A percentile compares a stretch with the other conserved stretches of the same genome.
Conservation (phyloP, 139 green algal genomes). For the Chlamydomonas sphaeroides region DNA sequence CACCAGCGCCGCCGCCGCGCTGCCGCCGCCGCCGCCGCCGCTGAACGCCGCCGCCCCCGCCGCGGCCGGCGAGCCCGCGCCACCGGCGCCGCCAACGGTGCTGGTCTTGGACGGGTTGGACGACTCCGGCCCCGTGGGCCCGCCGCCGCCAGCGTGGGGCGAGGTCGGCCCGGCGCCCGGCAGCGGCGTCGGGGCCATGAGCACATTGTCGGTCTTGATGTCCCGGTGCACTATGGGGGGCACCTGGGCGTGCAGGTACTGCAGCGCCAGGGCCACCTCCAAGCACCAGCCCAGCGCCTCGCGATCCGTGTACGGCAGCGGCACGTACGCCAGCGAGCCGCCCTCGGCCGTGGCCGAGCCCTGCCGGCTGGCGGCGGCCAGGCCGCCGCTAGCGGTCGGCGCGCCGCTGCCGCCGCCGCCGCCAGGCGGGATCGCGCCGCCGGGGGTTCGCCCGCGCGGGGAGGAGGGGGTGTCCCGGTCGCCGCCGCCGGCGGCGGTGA, state of each 20-base stretch:
- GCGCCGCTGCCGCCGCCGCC: background rate
- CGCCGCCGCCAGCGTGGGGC: background rate
- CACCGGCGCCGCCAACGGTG: too few species aligned
- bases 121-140: too few species aligned
- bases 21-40: background rate
- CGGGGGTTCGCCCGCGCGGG: too few species aligned
- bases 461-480: background rate
- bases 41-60: background rate
- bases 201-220: slow-evolving; percentile 40
- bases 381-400: background rate
- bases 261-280: slow-evolving; percentile 35
- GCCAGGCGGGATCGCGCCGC: too few species aligned
- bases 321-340: background rate
- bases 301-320: slow-evolving; percentile 27
- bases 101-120: too few species aligned
- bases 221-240: slow-evolving; percentile 31
- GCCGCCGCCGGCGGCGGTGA: background rate
- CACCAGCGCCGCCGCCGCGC: background rate
- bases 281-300: slow-evolving; percentile 40
- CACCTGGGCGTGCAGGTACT: slow-evolving; percentile 40
- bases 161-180: background rate
- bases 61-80: too few species aligned
- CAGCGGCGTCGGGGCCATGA: background rate
- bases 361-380: background rate
- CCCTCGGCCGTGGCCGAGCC: background rate